Evolutionary conservation across 352 stramenopile genomes (phyloP).

Genomic region (Pythium scleroteichum): DNA sequence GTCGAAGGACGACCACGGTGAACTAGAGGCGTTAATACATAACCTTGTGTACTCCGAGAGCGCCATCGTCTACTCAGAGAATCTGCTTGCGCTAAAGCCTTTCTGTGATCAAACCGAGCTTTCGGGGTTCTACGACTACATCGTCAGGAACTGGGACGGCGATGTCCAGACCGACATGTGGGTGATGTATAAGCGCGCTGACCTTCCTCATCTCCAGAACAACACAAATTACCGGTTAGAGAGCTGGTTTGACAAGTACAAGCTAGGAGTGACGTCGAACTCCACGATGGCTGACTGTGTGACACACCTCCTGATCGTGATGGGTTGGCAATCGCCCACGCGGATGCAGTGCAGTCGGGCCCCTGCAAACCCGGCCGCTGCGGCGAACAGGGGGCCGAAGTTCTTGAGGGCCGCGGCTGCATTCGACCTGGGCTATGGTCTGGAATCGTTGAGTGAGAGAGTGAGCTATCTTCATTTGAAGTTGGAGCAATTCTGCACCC

Average conservation of each 20-base stretch:
- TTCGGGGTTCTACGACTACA: slow-evolving; percentile 21
- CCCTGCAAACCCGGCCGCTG: too few relatives aligned
- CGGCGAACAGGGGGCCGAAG: too few relatives aligned
- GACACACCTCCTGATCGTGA: not conserved
- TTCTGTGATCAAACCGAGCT: not conserved
- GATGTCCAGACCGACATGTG: slow-evolving; percentile 23
- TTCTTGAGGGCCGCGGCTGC: too few relatives aligned
- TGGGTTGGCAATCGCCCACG: too few relatives aligned
- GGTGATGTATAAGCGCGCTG: slow-evolving; percentile 13
- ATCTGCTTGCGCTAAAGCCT: slow-evolving; percentile 3
- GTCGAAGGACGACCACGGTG: not conserved
- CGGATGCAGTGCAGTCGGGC: too few relatives aligned
- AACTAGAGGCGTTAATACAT: slow-evolving; percentile 19
- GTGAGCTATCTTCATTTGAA: too few relatives aligned
- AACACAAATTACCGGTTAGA: slow-evolving; percentile 36
- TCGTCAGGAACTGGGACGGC: slow-evolving; percentile 27
- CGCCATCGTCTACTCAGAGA: not conserved
- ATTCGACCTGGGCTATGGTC: too few relatives aligned
- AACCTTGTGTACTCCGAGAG: not conserved
- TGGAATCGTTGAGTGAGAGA: too few relatives aligned
- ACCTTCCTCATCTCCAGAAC: slow-evolving; percentile 30
- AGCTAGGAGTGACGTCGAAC: not conserved
- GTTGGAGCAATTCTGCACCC: too few relatives aligned
- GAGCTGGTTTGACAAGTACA: slow-evolving; percentile 34
- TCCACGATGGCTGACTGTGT: not conserved